Conservation (phyloP, 2,329 filamentous ascomycete genomes). For the Rutstroemia sp. region DNA sequence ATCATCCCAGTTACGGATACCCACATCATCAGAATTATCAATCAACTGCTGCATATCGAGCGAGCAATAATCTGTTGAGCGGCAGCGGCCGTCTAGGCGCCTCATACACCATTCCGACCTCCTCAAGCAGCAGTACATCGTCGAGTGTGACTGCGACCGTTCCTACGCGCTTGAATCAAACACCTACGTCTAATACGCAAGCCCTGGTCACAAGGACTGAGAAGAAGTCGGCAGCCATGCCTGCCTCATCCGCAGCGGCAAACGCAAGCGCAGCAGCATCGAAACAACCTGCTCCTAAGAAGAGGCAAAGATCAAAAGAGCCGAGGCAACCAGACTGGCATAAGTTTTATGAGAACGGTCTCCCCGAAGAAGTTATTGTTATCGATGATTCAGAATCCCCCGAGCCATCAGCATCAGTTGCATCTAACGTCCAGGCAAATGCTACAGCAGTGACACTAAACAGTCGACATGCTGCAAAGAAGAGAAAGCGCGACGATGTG, state of each 20-base stretch:
- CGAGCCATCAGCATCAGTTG: constrained; percentile 26
- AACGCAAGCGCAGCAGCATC: constrained; percentile 8
- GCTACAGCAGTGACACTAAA: constrained; percentile 26
- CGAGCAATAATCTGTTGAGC: constrained; percentile 33
- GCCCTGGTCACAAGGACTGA: constrained; percentile 16
- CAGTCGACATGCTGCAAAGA: constrained; percentile 65
- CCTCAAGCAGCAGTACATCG: constrained; percentile 27
- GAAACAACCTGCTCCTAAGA: constrained; percentile 31
- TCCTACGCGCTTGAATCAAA: constrained; percentile 20
- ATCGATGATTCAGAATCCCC: constrained; percentile 62
- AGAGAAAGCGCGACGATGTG: constrained; percentile 50
- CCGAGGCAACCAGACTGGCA: constrained; percentile 66
- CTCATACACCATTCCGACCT: constrained; percentile 25
- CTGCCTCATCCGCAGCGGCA: constrained; percentile 23
- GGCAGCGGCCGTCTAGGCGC: constrained; percentile 26
- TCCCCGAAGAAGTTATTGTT: constrained; percentile 79
- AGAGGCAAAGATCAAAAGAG: constrained; percentile 31
- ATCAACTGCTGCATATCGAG: constrained; percentile 43
- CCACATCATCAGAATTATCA: constrained; percentile 50
- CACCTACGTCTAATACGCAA: constrained; percentile 12
- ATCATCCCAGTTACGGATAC: constrained; percentile 58
- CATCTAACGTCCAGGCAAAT: constrained; percentile 33
- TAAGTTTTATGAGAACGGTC: constrained; percentile 74
- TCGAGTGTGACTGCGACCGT: constrained; percentile 19
- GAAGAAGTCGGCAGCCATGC: constrained; percentile 30